Percentiles rank a stretch among this genome's conserved stretches.
Conservation (phyloP, 2,329 filamentous ascomycete genomes). For the Stachybotrys chlorohalonatus region DNA sequence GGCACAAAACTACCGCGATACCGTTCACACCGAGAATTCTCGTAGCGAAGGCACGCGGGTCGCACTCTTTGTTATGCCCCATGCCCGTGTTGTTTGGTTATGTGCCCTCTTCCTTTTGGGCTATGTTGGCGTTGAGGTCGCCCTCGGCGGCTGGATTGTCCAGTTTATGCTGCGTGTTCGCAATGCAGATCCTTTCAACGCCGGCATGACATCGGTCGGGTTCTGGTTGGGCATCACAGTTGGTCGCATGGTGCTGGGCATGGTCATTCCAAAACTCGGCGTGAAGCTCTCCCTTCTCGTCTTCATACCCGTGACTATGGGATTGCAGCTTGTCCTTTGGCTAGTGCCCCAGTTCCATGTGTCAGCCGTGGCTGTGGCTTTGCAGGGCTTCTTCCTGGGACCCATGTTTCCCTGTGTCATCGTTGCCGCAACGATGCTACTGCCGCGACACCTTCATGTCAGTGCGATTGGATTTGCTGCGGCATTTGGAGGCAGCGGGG, state of each 20-base stretch:
- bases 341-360: conserved; percentile 70
- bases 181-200: conserved; percentile 55
- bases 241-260: conserved; percentile 61
- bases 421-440: conserved; percentile 57
- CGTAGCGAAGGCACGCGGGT: conserved; percentile 18
- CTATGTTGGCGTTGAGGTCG: conserved; percentile 70
- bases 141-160: conserved; percentile 74
- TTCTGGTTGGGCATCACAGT: conserved; percentile 76
- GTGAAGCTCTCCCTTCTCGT: conserved; percentile 53
- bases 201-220: conserved; percentile 67
- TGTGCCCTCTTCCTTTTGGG: conserved; percentile 62
- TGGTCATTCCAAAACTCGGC: conserved; percentile 62
- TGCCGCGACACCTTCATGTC: conserved; percentile 68
- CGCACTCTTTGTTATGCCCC: conserved; percentile 30
- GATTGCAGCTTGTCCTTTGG: conserved; percentile 67
- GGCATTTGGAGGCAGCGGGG: conserved; percentile 66
- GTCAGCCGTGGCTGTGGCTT: conserved; percentile 59
- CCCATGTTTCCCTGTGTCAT: conserved; percentile 68
- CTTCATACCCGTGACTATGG: conserved; percentile 58
- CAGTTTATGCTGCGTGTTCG: conserved; percentile 74
- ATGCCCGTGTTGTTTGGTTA: conserved; percentile 55
- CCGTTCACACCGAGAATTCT: conserved; percentile 12
- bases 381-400: conserved; percentile 73
- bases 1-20: conserved; percentile 41
- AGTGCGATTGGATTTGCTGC: conserved; percentile 68